phyloP scores from a whole-genome alignment of 2,329 filamentous ascomycete genomes.

The Apiospora rasikravindrae region DNA sequence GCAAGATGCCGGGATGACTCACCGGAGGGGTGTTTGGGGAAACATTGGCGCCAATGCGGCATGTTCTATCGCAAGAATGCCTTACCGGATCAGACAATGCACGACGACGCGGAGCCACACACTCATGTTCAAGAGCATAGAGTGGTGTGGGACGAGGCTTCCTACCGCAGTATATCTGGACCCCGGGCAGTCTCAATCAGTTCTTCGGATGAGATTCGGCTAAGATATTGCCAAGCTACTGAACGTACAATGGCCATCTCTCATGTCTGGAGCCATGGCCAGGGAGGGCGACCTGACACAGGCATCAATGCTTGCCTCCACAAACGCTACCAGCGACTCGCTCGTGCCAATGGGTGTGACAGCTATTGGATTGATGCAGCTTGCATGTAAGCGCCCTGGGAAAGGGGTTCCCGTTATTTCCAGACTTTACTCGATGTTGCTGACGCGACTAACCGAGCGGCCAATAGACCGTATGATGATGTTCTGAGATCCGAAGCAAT shows the following conservation, averaged over 20 bases:
- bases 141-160: background rate
- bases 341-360: background rate
- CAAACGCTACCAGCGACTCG: background rate
- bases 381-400: background rate
- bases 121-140: background rate
- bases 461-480: background rate
- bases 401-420: background rate
- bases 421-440: too few relatives aligned
- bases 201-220: background rate
- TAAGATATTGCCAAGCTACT: background rate
- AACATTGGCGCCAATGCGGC: background rate
- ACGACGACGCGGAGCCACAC: background rate
- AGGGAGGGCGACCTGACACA: background rate
- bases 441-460: background rate
- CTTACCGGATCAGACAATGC: background rate
- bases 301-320: background rate
- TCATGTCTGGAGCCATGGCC: too few relatives aligned
- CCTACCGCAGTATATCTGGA: background rate
- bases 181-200: background rate
- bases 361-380: background rate
- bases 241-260: background rate
- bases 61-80: background rate
- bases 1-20: background rate
- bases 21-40: background rate
- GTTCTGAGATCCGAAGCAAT: background rate